Evolutionary conservation across 1,284 basidiomycete genomes (phyloP), one percentile per base, ranked within the genome.

Genomic region (Termitomyces sp.): DNA sequence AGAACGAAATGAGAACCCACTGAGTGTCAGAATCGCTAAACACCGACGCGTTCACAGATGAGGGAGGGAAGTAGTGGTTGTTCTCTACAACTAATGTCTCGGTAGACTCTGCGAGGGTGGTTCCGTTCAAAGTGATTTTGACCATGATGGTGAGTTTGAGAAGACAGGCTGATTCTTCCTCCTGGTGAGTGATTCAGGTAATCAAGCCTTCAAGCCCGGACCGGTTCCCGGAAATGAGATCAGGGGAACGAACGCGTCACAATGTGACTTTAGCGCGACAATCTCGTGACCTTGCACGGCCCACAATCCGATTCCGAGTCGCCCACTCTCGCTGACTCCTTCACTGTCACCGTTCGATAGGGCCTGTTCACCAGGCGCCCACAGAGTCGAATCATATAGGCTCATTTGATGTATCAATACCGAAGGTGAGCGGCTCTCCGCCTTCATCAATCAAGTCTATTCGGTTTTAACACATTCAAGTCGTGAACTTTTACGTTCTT

Each of bases 61-160:
- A 65, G 0, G 80, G 79, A 3, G 86, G 83, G 64, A 88, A 88
- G 68, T 88, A 88, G 59, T 86, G 80, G 61, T 84, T 87, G 7
- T 75, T 76, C 63, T 88, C 85, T 50, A 87, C 74, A 5, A 78
- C 65, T 45, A 80, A 66, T 0, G 84, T 83, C 0, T 72, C 67
- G 56, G 74, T 68, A 8, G 76, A 78, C 46, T 86, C 76, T 8
- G 84, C 84, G 60, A 90, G 73, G 38, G 80, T 70, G 21, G 68
- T 70, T 36, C 76, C 78, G 61, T 82, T 73, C 54, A 81, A 64
- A 5, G 71, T 70, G 24, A 77, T 82, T 68, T 75, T 79, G 50
- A 69, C 60, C 66, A 70, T 71, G 26, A 33, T 56, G 24, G 42
- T 43, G 45, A 6, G 13, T 26, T 9, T 13, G 36, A 33, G 17